A percentile compares a stretch with the other conserved stretches of the same genome.
phyloP scores from a whole-genome alignment of 2,329 filamentous ascomycete genomes.

The Clathrospora elynae region DNA sequence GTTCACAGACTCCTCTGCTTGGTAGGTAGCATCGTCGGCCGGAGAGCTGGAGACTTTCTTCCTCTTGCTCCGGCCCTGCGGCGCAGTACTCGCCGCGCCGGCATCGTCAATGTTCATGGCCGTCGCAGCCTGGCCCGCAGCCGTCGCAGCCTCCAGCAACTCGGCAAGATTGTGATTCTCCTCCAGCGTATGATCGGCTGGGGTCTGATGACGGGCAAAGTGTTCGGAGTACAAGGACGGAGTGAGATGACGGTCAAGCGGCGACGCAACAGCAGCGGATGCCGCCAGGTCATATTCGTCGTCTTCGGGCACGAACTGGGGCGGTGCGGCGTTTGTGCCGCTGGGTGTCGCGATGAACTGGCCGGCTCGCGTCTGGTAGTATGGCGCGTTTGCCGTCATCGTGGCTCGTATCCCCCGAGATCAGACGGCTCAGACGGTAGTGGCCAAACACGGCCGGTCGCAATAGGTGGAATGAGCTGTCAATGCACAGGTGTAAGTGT shows the following conservation, averaged over 20 bases:
- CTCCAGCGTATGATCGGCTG: conserved; percentile 27
- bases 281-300: conserved; percentile 29
- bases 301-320: conserved; percentile 24
- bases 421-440: conserved; percentile 15
- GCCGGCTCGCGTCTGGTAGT: conserved; percentile 41
- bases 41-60: conserved; percentile 27
- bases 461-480: conserved; percentile 16
- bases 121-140: conserved; percentile 34
- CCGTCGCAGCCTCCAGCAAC: conserved; percentile 46
- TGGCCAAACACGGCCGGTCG: conserved; percentile 9
- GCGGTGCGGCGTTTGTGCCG: conserved; percentile 29
- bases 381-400: conserved; percentile 47
- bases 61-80: conserved; percentile 32
- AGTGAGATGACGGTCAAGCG: conserved; percentile 19
- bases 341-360: conserved; percentile 32
- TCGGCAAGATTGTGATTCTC: conserved; percentile 43
- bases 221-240: conserved; percentile 24
- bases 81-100: background rate
- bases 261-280: conserved; percentile 17
- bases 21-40: conserved; percentile 7
- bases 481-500: conserved; percentile 29
- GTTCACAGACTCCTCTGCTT: conserved; percentile 9
- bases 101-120: conserved; percentile 18
- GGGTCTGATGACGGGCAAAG: conserved; percentile 17
- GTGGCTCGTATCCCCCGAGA: conserved; percentile 16